A percentile compares a stretch with the other conserved stretches of the same genome.
These are phyloP conservation scores for Colletotrichum magnum DNA, from an alignment of 2,329 filamentous ascomycete species.

Conservation along the genomic window DNA sequence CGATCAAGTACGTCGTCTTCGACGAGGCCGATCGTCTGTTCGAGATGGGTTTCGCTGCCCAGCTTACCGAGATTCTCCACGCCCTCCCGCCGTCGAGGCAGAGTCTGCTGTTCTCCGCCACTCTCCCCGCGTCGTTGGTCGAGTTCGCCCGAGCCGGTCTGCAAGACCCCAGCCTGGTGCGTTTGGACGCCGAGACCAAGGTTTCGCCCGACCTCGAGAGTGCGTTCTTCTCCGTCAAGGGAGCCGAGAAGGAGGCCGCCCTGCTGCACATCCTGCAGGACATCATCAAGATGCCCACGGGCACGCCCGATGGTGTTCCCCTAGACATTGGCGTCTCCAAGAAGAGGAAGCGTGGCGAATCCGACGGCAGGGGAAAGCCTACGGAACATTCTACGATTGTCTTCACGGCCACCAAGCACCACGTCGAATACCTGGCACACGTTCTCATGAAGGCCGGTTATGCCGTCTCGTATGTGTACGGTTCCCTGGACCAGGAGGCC, in stretches of 20 bases:
- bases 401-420: constrained; percentile 95
- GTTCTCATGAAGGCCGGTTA: constrained; percentile 88
- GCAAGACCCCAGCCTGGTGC: constrained; percentile 90
- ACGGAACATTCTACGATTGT: constrained; percentile 94
- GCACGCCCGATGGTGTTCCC: constrained; percentile 65
- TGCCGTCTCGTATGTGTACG: constrained; percentile 93
- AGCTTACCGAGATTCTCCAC: constrained; percentile 93
- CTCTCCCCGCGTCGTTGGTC: constrained; percentile 91
- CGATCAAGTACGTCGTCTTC: constrained; percentile 94
- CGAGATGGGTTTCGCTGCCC: constrained; percentile 97
- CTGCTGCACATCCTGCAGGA: constrained; percentile 91
- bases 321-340: constrained; percentile 67
- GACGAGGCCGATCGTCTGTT: constrained; percentile 98
- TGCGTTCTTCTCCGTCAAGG: constrained; percentile 94
- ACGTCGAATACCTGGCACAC: constrained; percentile 91
- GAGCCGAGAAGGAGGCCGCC: constrained; percentile 93
- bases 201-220: constrained; percentile 96
- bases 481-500: constrained; percentile 93
- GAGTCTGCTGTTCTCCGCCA: constrained; percentile 95
- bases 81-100: constrained; percentile 87
- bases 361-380: constrained; percentile 76
- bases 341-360: constrained; percentile 78
- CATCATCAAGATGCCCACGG: constrained; percentile 90
- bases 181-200: constrained; percentile 94
- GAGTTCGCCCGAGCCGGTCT: constrained; percentile 95